Conservation (phyloP, 2,329 filamentous ascomycete species). For the Aspergillus sp. region DNA sequence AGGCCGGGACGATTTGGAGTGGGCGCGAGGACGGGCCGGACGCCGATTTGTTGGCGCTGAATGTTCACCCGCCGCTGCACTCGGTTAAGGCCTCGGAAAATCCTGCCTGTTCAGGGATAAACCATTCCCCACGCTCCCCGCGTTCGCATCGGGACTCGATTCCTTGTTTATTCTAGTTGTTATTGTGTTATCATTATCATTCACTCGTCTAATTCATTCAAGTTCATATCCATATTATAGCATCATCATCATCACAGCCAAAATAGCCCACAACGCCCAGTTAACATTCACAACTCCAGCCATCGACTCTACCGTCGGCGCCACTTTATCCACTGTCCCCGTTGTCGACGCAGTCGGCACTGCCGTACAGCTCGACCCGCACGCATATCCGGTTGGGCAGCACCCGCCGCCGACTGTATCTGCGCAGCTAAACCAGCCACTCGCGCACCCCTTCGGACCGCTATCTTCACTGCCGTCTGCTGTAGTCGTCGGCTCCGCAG, state of each 20-base stretch:
- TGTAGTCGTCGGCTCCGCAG: conserved; percentile 51
- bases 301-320: conserved; percentile 24
- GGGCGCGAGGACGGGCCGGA: not conserved
- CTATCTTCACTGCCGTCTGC: conserved; percentile 29
- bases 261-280: conserved; percentile 6
- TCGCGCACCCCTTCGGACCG: conserved; percentile 60
- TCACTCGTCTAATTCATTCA: not conserved
- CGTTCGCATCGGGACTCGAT: not conserved
- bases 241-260: conserved; percentile 14
- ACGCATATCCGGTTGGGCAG: conserved; percentile 75
- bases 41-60: not conserved
- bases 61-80: not conserved
- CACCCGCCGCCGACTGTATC: conserved; percentile 71
- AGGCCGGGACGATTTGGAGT: not conserved
- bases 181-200: not conserved
- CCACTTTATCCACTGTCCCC: conserved; percentile 48
- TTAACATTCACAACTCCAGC: conserved; percentile 6
- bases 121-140: not conserved
- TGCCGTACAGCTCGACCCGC: conserved; percentile 72
- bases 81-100: not conserved
- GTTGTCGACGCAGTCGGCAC: conserved; percentile 52
- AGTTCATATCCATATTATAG: conserved; percentile 1
- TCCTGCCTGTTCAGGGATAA: not conserved
- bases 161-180: not conserved
- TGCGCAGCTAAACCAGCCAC: conserved; percentile 75